Percentiles rank a stretch among this genome's conserved stretches.
Conservation (phyloP, 1,284 basidiomycete species). For the Porogramme epimiltina region DNA sequence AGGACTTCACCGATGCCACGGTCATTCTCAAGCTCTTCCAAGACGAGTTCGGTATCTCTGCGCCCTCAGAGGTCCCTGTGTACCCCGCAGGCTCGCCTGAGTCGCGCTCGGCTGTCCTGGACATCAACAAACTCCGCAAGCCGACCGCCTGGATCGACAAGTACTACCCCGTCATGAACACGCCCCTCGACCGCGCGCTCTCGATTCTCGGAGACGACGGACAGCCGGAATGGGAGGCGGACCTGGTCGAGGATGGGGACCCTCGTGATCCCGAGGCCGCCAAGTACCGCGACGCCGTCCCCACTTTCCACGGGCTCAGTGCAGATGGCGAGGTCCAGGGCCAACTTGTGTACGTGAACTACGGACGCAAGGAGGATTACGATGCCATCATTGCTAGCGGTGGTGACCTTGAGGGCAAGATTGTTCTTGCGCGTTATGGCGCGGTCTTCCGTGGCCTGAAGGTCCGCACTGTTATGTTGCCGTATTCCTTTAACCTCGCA, state of each 20-base stretch:
- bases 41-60: constrained; percentile 54
- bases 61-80: constrained; percentile 46
- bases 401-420: constrained; percentile 76
- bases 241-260: constrained; percentile 71
- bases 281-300: constrained; percentile 57
- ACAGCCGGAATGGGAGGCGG: constrained; percentile 65
- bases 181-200: constrained; percentile 63
- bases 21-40: constrained; percentile 66
- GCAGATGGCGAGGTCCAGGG: constrained; percentile 66
- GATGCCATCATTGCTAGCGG: constrained; percentile 47
- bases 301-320: constrained; percentile 74
- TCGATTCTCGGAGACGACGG: constrained; percentile 61
- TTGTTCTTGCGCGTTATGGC: constrained; percentile 88
- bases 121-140: constrained; percentile 43
- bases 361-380: constrained; percentile 69
- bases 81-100: constrained; percentile 65
- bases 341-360: constrained; percentile 80
- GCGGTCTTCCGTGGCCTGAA: constrained; percentile 82
- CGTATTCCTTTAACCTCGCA: not conserved
- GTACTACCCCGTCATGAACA: constrained; percentile 86
- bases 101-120: constrained; percentile 66
- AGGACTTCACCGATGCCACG: constrained; percentile 68
- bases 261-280: constrained; percentile 63
- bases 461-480: constrained; percentile 45
- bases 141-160: constrained; percentile 79